A percentile compares a stretch with the other conserved stretches of the same genome.
These are phyloP conservation scores for Phellopilus nigrolimitatus DNA, from an alignment of 1,284 basidiomycete species.

Conservation along the genomic window DNA sequence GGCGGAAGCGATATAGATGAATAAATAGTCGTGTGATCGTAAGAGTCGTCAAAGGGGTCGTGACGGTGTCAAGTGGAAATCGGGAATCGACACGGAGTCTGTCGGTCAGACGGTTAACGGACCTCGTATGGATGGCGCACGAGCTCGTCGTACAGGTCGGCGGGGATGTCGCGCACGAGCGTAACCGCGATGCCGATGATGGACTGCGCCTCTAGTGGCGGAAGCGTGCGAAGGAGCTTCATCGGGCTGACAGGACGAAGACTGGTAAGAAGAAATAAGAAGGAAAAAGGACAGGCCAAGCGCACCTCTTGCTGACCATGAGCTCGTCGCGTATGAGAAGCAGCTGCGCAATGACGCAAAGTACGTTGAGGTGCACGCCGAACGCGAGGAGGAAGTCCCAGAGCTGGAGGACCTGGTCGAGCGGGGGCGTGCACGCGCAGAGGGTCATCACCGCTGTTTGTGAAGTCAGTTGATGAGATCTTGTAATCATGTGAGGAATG, in stretches of 20 bases:
- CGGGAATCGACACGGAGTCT: no score
- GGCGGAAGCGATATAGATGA: not conserved
- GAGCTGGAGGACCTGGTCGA: conserved; percentile 88
- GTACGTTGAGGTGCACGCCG: conserved; percentile 91
- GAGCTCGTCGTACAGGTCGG: conserved; percentile 86
- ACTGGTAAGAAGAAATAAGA: conserved; percentile 2
- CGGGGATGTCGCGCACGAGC: conserved; percentile 84
- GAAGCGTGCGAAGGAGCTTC: conserved; percentile 92
- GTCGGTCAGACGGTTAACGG: no score
- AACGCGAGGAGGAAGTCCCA: conserved; percentile 98
- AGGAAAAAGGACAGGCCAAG: conserved; percentile 14
- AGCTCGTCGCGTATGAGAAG: conserved; percentile 86
- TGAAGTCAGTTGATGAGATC: conserved; percentile 8
- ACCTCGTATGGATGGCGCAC: conserved; percentile 85
- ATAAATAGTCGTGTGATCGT: not conserved
- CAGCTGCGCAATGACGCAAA: conserved; percentile 94
- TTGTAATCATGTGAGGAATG: conserved; percentile 1
- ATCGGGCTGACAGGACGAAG: conserved; percentile 68
- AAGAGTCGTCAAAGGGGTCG: not conserved
- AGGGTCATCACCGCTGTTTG: conserved; percentile 84
- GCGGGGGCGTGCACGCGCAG: conserved; percentile 93
- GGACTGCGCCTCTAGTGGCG: conserved; percentile 80
- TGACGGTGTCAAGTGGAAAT: not conserved
- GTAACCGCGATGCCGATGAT: conserved; percentile 92
- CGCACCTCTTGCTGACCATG: conserved; percentile 78